Evolutionary conservation across 202 grass and related monocot species (phyloP), one percentile per base, ranked within the genome.

Genomic region (Setaria italica): DNA sequence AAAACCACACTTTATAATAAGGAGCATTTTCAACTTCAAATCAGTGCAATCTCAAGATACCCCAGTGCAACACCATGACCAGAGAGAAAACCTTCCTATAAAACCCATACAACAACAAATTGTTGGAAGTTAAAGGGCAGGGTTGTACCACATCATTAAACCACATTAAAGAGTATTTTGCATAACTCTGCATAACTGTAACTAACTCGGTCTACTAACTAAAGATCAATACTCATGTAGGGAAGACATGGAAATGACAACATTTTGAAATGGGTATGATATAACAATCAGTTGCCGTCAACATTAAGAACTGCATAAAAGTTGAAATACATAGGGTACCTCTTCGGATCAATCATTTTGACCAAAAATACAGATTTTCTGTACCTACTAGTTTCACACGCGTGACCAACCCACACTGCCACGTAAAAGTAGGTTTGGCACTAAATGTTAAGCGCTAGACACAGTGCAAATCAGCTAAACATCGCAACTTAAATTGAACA

Each of bases 1-100:
- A 3, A 62, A 87, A 54, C 33, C 75, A 82, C 9, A 46, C 37
- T 67, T 80, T 55, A 63, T 29, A 80, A 74, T 46, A 55, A 2
- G 12, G 62, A 32, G 29, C 29, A 9, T 60, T 73, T 45, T 74
- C 0, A 0, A 17, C 58, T 74, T 78, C 9, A 63, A 43, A 80
- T 7, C n/a, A 46, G 2, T 34, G 21, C 67, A 58, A 74, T 82
- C 30, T 14, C n/a, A 30, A 82, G 43, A 60, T 35, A 75, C 29
- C 47, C 19, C 0, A 1, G 10, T 42, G 17, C 55, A 81, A 19
- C 5, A 67, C 53, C 29, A 21, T 48, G 49, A 49, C 70, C 41
- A 46, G 74, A 54, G 57, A n/a, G 72, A 86, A 10, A 46, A 46
- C 43, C 7, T 46, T 72, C 45, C n/a, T 34, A 49, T 1, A 19